Evolutionary conservation across 2,329 filamentous ascomycete genomes (phyloP).

Genomic region (Thermoascus crustaceus): DNA sequence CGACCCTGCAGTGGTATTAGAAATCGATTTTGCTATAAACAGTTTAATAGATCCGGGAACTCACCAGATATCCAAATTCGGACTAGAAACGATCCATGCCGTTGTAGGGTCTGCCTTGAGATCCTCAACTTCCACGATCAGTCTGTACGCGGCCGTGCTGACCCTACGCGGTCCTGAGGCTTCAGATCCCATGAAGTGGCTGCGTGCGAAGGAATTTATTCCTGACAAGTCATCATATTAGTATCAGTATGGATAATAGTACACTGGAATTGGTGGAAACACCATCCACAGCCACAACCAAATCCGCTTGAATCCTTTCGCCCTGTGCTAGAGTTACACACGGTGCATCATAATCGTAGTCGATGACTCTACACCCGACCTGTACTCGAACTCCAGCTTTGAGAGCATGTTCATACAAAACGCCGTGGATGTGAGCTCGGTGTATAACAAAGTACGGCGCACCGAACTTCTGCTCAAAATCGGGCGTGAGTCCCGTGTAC

Average conservation of each 20-base stretch:
- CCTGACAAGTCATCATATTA: no score
- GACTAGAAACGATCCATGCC: conserved; percentile 7
- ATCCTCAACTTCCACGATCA: conserved; percentile 11
- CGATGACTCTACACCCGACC: not conserved
- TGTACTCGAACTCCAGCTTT: conserved; percentile 3
- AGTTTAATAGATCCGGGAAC: not conserved
- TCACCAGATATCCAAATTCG: not conserved
- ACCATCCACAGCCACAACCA: not conserved
- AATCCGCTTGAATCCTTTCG: not conserved
- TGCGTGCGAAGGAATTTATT: not conserved
- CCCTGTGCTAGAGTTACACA: not conserved
- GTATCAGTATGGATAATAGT: no score
- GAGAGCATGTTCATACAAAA: conserved; percentile 15
- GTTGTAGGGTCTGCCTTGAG: conserved; percentile 11
- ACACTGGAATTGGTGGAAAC: no score
- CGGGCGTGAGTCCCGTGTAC: conserved; percentile 23
- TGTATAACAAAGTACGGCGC: conserved; percentile 19
- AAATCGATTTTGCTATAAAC: not conserved
- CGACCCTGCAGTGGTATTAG: not conserved
- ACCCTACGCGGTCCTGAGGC: conserved; percentile 7
- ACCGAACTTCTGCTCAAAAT: conserved; percentile 22
- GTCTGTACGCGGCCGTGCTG: conserved; percentile 12
- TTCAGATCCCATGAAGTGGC: conserved; percentile 5
- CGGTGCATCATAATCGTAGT: not conserved
- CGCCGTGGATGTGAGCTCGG: conserved; percentile 22